phyloP scores from a whole-genome alignment of 352 stramenopile genomes.

The Blastocystis sp. region DNA sequence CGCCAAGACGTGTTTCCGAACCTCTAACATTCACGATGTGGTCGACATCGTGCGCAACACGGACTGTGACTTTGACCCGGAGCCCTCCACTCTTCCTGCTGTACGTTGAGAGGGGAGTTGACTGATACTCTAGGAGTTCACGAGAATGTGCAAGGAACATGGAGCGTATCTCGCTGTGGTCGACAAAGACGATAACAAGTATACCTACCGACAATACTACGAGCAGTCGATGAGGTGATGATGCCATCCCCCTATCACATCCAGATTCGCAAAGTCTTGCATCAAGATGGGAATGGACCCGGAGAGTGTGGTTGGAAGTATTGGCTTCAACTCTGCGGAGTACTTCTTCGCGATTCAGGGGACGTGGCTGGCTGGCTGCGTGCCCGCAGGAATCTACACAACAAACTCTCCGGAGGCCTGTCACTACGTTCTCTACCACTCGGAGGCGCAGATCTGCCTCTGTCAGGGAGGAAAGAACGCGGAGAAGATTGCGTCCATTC shows the following conservation, averaged over 20 bases:
- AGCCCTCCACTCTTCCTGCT: constrained; percentile 32
- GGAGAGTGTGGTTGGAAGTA: constrained; percentile 72
- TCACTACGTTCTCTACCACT: constrained; percentile 84
- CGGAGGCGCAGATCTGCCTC: constrained; percentile 78
- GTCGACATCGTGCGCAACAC: constrained; percentile 40
- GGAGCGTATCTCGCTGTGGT: constrained; percentile 1
- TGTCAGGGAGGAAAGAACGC: constrained; percentile 79
- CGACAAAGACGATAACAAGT: constrained; percentile 30
- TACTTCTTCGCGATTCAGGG: constrained; percentile 82
- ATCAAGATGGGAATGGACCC: constrained; percentile 67
- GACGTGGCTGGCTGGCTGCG: constrained; percentile 77
- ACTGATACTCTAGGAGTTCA: constrained; percentile 51
- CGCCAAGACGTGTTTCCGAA: not conserved
- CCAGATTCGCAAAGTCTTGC: constrained; percentile 71
- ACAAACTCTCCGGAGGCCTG: constrained; percentile 79
- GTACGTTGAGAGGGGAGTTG: not conserved
- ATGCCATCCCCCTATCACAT: constrained; percentile 59
- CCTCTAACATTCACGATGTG: constrained; percentile 43
- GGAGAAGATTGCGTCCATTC: constrained; percentile 80
- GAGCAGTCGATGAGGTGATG: constrained; percentile 7
- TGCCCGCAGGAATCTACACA: constrained; percentile 86
- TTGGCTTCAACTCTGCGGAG: constrained; percentile 78
- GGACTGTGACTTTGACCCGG: constrained; percentile 12
- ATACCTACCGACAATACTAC: constrained; percentile 49
- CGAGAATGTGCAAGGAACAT: not conserved